A percentile compares a stretch with the other conserved stretches of the same genome.
These are phyloP conservation scores for Leccinum longicurvipes DNA, from an alignment of 768 basidiomycete species.

Conservation along the genomic window DNA sequence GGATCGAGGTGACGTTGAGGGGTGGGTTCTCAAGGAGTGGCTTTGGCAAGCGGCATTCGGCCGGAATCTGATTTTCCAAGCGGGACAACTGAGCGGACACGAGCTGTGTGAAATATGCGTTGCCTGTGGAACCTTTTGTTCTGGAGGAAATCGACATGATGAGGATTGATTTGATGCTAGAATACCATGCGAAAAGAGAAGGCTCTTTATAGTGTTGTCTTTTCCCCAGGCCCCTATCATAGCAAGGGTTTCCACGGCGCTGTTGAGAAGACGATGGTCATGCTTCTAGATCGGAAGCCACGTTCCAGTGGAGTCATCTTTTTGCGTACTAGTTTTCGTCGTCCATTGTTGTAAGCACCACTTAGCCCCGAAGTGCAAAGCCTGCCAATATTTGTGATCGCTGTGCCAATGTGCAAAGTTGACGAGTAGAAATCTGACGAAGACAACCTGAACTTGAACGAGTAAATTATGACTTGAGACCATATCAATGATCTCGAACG, in stretches of 20 bases:
- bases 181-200: background rate
- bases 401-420: background rate
- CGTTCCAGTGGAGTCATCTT: background rate
- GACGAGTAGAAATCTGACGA: background rate
- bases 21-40: constrained; percentile 21
- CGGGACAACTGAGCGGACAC: constrained; percentile 19
- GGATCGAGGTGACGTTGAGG: constrained; percentile 33
- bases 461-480: background rate
- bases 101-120: constrained; percentile 15
- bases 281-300: background rate
- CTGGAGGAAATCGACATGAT: constrained; percentile 21
- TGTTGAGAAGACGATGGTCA: background rate
- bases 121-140: constrained; percentile 23
- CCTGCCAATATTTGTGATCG: background rate
- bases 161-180: background rate
- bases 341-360: background rate
- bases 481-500: too few relatives aligned
- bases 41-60: constrained; percentile 12
- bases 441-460: background rate
- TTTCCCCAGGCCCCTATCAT: background rate
- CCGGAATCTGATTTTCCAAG: constrained; percentile 25
- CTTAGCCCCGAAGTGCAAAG: background rate
- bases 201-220: background rate
- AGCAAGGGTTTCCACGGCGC: background rate
- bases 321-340: background rate